phyloP scores from a whole-genome alignment of 805 yeast species.

The Nakazawaea molendinolei region DNA sequence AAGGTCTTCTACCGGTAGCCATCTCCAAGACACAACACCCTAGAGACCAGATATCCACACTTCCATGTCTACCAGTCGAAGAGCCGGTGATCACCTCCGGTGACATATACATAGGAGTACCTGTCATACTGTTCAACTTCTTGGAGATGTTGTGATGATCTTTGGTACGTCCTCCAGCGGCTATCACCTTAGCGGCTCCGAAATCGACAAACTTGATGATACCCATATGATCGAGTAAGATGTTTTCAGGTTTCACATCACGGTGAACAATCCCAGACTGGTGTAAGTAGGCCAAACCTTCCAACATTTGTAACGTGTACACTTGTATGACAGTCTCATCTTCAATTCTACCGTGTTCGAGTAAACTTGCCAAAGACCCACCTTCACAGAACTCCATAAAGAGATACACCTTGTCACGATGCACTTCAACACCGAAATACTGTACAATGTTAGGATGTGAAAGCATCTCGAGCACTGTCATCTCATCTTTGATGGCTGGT shows the following conservation, averaged over 20 bases:
- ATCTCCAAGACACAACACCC: conserved; percentile 95
- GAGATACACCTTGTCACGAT: conserved; percentile 87
- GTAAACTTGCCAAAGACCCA: conserved; percentile 79
- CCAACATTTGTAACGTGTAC: conserved; percentile 86
- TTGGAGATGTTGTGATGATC: conserved; percentile 13
- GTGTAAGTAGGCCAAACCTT: conserved; percentile 91
- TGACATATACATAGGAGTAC: conserved; percentile 99
- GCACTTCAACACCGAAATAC: conserved; percentile 95
- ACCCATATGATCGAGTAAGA: conserved; percentile 83
- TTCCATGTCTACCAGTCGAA: conserved; percentile 51
- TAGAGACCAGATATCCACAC: conserved; percentile 88
- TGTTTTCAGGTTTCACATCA: conserved; percentile 94
- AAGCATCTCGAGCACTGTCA: conserved; percentile 91
- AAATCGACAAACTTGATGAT: conserved; percentile 94
- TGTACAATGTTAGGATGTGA: conserved; percentile 96
- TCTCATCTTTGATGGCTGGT: conserved; percentile 88
- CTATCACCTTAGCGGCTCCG: conserved; percentile 92
- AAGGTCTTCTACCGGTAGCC: conserved; percentile 95
- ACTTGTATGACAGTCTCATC: conserved; percentile 91
- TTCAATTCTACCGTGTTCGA: conserved; percentile 90
- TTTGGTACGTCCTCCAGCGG: conserved; percentile 39
- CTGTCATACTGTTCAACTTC: conserved; percentile 54
- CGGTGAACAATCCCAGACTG: conserved; percentile 94
- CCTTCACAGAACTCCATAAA: conserved; percentile 98
- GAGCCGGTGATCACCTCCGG: conserved; percentile 92